Percentiles rank a stretch among this genome's conserved stretches.
These are phyloP conservation scores for Mallotus nudiflorus DNA, from an alignment of 345 rosid genomes.

Conservation along the genomic window DNA sequence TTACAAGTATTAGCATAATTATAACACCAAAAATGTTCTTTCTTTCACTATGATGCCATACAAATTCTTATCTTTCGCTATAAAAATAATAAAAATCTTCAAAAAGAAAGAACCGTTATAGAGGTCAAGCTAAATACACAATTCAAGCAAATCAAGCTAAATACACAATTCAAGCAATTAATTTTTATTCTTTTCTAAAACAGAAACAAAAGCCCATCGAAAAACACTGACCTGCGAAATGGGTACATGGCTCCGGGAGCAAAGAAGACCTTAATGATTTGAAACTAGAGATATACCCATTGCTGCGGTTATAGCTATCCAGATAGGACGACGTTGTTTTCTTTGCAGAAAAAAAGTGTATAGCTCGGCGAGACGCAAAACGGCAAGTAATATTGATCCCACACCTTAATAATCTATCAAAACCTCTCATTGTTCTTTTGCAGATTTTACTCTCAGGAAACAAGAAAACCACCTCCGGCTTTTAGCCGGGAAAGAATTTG, in stretches of 20 bases:
- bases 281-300: constrained; percentile 13
- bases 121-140: no score
- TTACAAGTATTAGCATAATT: no score
- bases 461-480: not conserved
- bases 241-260: constrained; percentile 29
- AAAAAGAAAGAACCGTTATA: not conserved
- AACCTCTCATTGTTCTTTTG: constrained; percentile 21
- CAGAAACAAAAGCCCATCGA: no score
- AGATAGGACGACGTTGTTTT: constrained; percentile 13
- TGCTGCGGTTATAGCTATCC: not conserved
- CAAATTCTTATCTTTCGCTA: no score
- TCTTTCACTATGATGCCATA: no score
- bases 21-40: no score
- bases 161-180: no score
- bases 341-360: constrained; percentile 27
- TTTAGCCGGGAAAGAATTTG: no score
- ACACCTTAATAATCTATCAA: constrained; percentile 21
- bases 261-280: constrained; percentile 14
- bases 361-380: constrained; percentile 31
- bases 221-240: constrained; percentile 40
- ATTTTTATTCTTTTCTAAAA: not conserved
- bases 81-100: not conserved
- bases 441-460: not conserved
- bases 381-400: constrained; percentile 14
- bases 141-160: not conserved